A percentile compares a stretch with the other conserved stretches of the same genome.
Conservation (phyloP, 306 rosid species). For the Abrus precatorius region DNA sequence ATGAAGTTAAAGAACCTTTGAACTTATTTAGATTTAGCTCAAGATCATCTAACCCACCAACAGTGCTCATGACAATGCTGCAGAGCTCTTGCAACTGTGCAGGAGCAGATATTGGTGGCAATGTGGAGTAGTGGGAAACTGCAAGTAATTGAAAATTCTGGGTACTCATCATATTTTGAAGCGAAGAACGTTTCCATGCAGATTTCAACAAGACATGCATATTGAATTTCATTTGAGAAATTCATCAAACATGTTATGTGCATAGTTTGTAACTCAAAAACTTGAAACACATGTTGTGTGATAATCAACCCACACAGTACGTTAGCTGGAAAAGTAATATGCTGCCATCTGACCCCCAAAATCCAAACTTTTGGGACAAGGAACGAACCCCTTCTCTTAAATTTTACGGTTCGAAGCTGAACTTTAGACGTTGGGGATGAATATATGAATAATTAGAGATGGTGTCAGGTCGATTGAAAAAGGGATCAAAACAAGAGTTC, state of each 20-base stretch:
- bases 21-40: slow-evolving; percentile 62
- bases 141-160: slow-evolving; percentile 35
- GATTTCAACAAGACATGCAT: slow-evolving; percentile 53
- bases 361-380: not conserved
- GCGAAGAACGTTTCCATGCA: slow-evolving; percentile 48
- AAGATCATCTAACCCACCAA: slow-evolving; percentile 84
- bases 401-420: not conserved
- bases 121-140: slow-evolving; percentile 52
- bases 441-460: not conserved
- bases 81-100: slow-evolving; percentile 64
- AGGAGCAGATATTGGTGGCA: slow-evolving; percentile 34
- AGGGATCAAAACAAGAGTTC: not conserved
- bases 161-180: slow-evolving; percentile 31
- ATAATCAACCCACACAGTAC: not conserved
- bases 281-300: not conserved
- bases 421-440: not conserved
- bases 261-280: slow-evolving; percentile 40
- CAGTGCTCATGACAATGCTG: slow-evolving; percentile 52
- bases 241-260: slow-evolving; percentile 63
- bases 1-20: slow-evolving; percentile 58
- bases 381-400: not conserved
- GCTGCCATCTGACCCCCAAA: not conserved
- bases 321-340: not conserved
- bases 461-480: not conserved
- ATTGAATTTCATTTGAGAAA: slow-evolving; percentile 53